These are phyloP conservation scores for Colletotrichum tropicale DNA, from an alignment of 2,329 filamentous ascomycete species.

Conservation along the genomic window DNA sequence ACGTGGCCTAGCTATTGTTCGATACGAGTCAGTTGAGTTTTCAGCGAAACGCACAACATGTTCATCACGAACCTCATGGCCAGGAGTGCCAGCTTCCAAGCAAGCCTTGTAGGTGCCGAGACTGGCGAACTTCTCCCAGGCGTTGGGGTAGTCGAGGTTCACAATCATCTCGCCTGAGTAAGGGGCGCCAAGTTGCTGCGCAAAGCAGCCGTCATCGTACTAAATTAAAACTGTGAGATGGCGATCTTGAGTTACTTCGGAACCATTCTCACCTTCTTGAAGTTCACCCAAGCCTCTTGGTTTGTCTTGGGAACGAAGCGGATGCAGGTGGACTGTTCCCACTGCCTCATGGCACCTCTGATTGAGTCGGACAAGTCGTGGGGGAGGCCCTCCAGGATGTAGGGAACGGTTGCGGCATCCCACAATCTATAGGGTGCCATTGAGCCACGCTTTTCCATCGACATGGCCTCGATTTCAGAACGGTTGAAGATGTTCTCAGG, in stretches of 20 bases:
- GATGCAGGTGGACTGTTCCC: not conserved
- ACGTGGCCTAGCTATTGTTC: not conserved
- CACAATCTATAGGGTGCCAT: not conserved
- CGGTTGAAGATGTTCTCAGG: not conserved
- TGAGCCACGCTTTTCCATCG: not conserved
- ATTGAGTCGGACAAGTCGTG: not conserved
- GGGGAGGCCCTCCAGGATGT: not conserved
- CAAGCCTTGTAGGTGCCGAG: not conserved
- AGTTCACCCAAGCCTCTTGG: not conserved
- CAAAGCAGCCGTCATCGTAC: not conserved
- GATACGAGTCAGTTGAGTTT: not conserved
- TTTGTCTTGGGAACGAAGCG: not conserved
- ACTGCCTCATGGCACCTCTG: not conserved
- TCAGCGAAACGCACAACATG: not conserved
- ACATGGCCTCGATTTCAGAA: not conserved
- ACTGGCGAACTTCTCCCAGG: not conserved
- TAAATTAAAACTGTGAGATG: not conserved
- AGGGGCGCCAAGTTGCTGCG: not conserved
- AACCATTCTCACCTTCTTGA: not conserved
- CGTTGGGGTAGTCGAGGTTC: not conserved
- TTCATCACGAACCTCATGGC: not conserved
- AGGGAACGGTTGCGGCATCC: not conserved
- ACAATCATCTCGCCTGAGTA: not conserved
- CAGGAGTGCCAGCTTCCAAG: not conserved
- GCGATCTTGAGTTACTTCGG: too few relatives aligned